phyloP scores from a whole-genome alignment of 768 basidiomycete species.

The Pleurotus djamor region DNA sequence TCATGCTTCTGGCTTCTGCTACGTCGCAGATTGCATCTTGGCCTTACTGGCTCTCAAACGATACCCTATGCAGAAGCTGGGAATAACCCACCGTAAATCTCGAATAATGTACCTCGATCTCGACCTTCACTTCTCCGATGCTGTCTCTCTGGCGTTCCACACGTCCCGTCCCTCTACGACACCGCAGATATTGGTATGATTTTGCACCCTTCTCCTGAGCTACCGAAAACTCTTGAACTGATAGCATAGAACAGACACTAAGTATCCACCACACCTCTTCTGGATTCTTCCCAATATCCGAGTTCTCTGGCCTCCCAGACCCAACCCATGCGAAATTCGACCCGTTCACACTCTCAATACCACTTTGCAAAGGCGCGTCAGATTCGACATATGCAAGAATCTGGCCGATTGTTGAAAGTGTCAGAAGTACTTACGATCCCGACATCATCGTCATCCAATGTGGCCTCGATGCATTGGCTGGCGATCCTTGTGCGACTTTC shows the following conservation, averaged over 20 bases:
- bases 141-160: slow-evolving; percentile 76
- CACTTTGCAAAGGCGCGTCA: slow-evolving; percentile 73
- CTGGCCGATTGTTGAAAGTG: slow-evolving; percentile 61
- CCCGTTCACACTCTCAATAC: slow-evolving; percentile 77
- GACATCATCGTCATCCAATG: slow-evolving; percentile 85
- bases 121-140: slow-evolving; percentile 91
- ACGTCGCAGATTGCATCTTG: slow-evolving; percentile 87
- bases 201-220: too few relatives aligned
- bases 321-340: slow-evolving; percentile 36
- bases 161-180: slow-evolving; percentile 28
- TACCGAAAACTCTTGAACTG: neutral
- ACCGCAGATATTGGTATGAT: slow-evolving; percentile 51
- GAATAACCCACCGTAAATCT: slow-evolving; percentile 28
- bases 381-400: slow-evolving; percentile 57
- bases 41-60: slow-evolving; percentile 72
- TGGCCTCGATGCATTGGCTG: slow-evolving; percentile 84
- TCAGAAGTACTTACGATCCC: slow-evolving; percentile 63
- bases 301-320: slow-evolving; percentile 44
- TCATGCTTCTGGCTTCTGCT: slow-evolving; percentile 88
- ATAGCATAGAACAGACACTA: slow-evolving; percentile 50
- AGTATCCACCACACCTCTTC: slow-evolving; percentile 83
- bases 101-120: slow-evolving; percentile 90
- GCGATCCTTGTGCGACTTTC: slow-evolving; percentile 75
- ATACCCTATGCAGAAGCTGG: slow-evolving; percentile 10
- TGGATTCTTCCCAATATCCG: slow-evolving; percentile 79